Evolutionary conservation across 176 grass and related monocot genomes (phyloP).

Genomic region (Carex kokanica): DNA sequence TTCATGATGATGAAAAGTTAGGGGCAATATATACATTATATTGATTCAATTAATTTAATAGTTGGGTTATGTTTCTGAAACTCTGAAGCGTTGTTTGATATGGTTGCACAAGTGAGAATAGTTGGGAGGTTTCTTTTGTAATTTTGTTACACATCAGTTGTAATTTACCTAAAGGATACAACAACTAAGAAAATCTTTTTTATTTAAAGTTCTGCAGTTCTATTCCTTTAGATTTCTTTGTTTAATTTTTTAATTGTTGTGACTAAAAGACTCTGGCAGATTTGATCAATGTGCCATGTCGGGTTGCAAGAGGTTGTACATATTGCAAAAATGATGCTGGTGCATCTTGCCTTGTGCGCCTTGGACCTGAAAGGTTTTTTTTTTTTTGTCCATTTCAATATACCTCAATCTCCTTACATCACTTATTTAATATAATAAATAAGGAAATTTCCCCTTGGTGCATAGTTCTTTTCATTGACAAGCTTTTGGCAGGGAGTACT

Average conservation of each 20-base stretch:
- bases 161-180: neutral
- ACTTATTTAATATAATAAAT: neutral
- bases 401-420: neutral
- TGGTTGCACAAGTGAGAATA: neutral
- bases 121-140: neutral
- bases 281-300: constrained; percentile 63
- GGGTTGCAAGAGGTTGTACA: constrained; percentile 67
- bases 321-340: constrained; percentile 54
- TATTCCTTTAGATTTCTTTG: neutral
- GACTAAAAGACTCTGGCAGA: constrained; percentile 55
- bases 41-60: neutral
- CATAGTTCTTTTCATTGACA: constrained; percentile 18
- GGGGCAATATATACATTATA: neutral
- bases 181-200: neutral
- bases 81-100: neutral
- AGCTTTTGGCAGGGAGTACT: constrained; percentile 55
- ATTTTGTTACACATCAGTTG: neutral
- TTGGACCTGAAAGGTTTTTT: constrained; percentile 55
- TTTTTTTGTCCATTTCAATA: neutral
- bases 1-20: neutral
- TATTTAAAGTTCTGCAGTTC: neutral
- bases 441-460: neutral
- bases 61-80: neutral
- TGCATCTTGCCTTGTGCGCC: constrained; percentile 68
- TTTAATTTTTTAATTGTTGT: constrained; percentile 22